Evolutionary conservation across 2,329 filamentous ascomycete genomes (phyloP), one percentile per base, ranked within the genome.

Genomic region (Botrytis pseudocinerea): DNA sequence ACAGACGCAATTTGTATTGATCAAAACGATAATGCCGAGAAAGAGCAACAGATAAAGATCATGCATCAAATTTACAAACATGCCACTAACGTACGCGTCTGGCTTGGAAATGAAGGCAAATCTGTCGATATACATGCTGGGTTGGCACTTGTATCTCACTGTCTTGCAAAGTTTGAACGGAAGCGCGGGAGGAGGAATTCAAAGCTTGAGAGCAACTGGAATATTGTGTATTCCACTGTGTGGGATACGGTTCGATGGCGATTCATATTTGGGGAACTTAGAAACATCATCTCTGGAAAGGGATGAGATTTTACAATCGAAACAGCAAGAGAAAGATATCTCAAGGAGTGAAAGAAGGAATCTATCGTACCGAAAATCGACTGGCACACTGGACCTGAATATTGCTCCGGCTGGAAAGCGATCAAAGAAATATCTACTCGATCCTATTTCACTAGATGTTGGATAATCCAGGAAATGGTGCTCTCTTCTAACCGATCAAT

Each of bases 211-310:
- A n/a, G 48, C 22, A 25, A 51, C 22, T 51, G 48, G 48, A 10
- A 51, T 51, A 51, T n/a, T 6, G 25, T 51, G 48, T 6, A 14
- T 51, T 51, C 25, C 48, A 51, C 48, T 6, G 2, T 2, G 1
- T 51, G 22, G 48, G 1, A 14, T n/a, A 14, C 10, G 10, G 0
- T n/a, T n/a, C 0, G 0, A 1, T n/a, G 9, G 48, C 25, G 22
- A 51, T 1, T 2, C 6, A 1, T n/a, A 2, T n/a, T 14, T 51
- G 4, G 4, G 46, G 10, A 12, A 51, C 9, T 51, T n/a, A 25
- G 3, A 14, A 10, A 51, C 4, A 2, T 51, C 4, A 51, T 51
- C 25, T 4, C 4, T 51, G 22, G 25, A 51, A n/a, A n/a, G 48
- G 4, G 3, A n/a, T 14, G 0, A 4, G 0, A n/a, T 51, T 1